phyloP scores from a whole-genome alignment of 768 basidiomycete genomes.

The Termitomyces bulborhizus region DNA sequence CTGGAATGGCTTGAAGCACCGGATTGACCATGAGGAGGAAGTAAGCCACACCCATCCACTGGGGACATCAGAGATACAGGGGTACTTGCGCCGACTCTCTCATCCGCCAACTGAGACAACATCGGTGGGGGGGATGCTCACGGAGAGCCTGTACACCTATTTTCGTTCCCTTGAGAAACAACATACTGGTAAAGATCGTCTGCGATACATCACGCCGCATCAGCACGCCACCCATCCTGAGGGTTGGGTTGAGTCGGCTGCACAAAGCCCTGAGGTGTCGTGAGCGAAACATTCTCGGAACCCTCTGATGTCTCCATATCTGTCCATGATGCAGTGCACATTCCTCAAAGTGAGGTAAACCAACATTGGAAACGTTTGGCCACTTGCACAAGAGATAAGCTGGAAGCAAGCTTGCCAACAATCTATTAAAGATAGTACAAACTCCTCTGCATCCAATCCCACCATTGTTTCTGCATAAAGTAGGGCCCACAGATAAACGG shows the following conservation, averaged over 20 bases:
- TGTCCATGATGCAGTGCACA: conserved; percentile 13
- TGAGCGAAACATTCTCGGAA: conserved; percentile 30
- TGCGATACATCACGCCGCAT: conserved; percentile 45
- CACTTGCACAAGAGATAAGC: no score
- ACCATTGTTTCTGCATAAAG: not conserved
- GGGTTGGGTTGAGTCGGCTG: conserved; percentile 28
- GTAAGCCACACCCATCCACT: conserved; percentile 16
- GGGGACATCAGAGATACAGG: conserved; percentile 21
- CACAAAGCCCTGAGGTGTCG: conserved; percentile 33
- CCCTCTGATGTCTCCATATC: conserved; percentile 30
- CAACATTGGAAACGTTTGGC: no score
- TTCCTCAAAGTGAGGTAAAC: no score
- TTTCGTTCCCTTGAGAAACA: conserved; percentile 55
- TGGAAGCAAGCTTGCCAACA: no score
- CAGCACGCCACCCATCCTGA: conserved; percentile 30
- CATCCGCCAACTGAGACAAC: conserved; percentile 24
- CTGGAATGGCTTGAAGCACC: conserved; percentile 10
- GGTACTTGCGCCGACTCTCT: conserved; percentile 39
- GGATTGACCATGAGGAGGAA: conserved; percentile 23
- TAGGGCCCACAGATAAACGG: not conserved
- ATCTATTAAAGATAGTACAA: no score
- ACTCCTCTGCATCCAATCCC: no score
- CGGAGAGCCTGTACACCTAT: conserved; percentile 59
- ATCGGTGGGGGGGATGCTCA: conserved; percentile 20
- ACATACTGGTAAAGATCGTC: conserved; percentile 57